Conservation (phyloP, 192 early-diverging fungal species). For the Entomortierella parvispora region DNA sequence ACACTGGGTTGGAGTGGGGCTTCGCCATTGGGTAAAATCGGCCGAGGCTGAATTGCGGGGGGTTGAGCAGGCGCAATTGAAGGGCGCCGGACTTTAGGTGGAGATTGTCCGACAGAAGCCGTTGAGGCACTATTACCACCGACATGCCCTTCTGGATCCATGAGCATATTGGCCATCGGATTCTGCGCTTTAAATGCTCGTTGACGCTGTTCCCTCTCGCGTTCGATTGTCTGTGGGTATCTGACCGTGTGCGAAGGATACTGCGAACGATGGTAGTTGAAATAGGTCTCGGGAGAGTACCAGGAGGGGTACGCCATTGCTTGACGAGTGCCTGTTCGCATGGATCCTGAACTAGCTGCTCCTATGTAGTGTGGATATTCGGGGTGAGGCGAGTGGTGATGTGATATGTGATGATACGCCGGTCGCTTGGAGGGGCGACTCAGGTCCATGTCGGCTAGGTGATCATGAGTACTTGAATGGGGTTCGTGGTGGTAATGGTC, state of each 20-base stretch:
- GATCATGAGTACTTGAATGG: neutral
- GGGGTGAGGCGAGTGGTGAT: neutral
- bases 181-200: neutral
- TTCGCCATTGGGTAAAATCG: neutral
- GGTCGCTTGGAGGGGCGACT: conserved; percentile 19
- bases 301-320: conserved; percentile 38
- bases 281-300: conserved; percentile 44
- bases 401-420: neutral
- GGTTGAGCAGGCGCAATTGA: neutral
- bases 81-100: conserved; percentile 4
- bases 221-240: conserved; percentile 1
- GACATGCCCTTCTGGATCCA: no score
- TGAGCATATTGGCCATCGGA: conserved; percentile 5
- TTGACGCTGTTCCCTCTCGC: conserved; percentile 2
- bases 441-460: conserved; percentile 2
- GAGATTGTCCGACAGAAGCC: neutral
- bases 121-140: neutral
- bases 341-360: neutral
- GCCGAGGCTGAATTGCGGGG: neutral
- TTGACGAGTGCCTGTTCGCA: neutral
- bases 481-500: conserved; percentile 11
- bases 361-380: neutral
- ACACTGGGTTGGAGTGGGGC: neutral
- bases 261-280: conserved; percentile 2
- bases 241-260: conserved; percentile 7